These are phyloP conservation scores for Arabis alpina DNA, from an alignment of 345 rosid species.

Conservation along the genomic window DNA sequence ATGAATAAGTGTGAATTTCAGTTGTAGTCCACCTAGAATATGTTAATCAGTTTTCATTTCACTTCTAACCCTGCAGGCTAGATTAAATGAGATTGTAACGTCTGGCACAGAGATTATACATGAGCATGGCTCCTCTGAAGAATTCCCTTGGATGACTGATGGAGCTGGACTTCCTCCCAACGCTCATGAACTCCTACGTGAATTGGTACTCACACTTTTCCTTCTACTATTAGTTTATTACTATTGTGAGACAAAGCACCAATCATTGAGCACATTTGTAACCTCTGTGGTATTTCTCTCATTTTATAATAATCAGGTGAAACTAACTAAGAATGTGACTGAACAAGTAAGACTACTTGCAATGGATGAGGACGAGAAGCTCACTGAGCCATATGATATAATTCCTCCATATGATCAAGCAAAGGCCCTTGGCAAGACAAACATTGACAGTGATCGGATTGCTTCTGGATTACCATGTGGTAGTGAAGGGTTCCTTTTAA, in stretches of 20 bases:
- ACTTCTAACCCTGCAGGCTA: slow-evolving; percentile 58
- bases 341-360: slow-evolving; percentile 95
- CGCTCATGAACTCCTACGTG: slow-evolving; percentile 81
- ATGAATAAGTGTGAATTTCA: not conserved
- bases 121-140: slow-evolving; percentile 55
- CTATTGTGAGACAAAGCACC: slow-evolving; percentile 10
- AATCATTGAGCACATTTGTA: slow-evolving; percentile 11
- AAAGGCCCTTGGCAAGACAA: slow-evolving; percentile 96
- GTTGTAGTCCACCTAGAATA: not conserved
- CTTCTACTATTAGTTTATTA: slow-evolving; percentile 7
- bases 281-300: slow-evolving; percentile 15
- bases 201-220: slow-evolving; percentile 58
- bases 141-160: slow-evolving; percentile 94
- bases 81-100: slow-evolving; percentile 86
- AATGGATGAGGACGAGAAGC: slow-evolving; percentile 90
- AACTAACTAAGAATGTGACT: slow-evolving; percentile 89
- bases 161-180: slow-evolving; percentile 95
- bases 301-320: slow-evolving; percentile 51
- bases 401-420: slow-evolving; percentile 98
- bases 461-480: slow-evolving; percentile 99
- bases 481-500: slow-evolving; percentile 96
- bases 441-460: slow-evolving; percentile 93
- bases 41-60: slow-evolving; percentile 5
- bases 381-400: slow-evolving; percentile 81
- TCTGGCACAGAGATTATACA: slow-evolving; percentile 52